A percentile compares a stretch with the other conserved stretches of the same genome.
phyloP scores from a whole-genome alignment of 2,329 filamentous ascomycete species.

The Alternaria ethzedia region DNA sequence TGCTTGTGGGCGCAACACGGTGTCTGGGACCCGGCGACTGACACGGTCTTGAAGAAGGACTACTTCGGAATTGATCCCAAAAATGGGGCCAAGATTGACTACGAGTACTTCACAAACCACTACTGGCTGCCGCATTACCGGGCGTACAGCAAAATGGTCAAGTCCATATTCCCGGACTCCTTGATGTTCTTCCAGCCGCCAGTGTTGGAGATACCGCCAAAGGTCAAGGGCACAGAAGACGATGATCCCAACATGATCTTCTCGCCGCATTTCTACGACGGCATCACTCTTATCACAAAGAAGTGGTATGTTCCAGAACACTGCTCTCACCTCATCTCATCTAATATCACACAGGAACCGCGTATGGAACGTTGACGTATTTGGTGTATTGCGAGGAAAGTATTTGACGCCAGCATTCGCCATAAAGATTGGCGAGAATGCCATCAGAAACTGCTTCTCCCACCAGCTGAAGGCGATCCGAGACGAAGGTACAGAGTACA shows the following conservation, averaged over 20 bases:
- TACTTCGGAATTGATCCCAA: conserved; percentile 84
- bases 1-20: conserved; percentile 98
- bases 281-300: conserved; percentile 95
- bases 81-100: conserved; percentile 76
- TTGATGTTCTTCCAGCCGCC: conserved; percentile 92
- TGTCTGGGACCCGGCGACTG: conserved; percentile 84
- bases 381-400: conserved; percentile 86
- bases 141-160: conserved; percentile 75
- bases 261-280: conserved; percentile 95
- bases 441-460: conserved; percentile 90
- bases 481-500: conserved; percentile 85
- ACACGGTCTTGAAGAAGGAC: conserved; percentile 79
- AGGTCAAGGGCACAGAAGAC: conserved; percentile 83
- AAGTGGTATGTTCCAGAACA: conserved; percentile 68
- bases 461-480: conserved; percentile 85
- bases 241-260: conserved; percentile 92
- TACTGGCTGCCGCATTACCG: conserved; percentile 91
- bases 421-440: conserved; percentile 89
- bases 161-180: conserved; percentile 75
- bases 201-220: conserved; percentile 87
- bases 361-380: conserved; percentile 94
- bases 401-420: conserved; percentile 91
- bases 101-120: conserved; percentile 85
- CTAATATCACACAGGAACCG: conserved; percentile 67
- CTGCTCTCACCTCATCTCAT: too few species aligned